Conservation (phyloP, 768 basidiomycete species). For the Mycena leptocephala region DNA sequence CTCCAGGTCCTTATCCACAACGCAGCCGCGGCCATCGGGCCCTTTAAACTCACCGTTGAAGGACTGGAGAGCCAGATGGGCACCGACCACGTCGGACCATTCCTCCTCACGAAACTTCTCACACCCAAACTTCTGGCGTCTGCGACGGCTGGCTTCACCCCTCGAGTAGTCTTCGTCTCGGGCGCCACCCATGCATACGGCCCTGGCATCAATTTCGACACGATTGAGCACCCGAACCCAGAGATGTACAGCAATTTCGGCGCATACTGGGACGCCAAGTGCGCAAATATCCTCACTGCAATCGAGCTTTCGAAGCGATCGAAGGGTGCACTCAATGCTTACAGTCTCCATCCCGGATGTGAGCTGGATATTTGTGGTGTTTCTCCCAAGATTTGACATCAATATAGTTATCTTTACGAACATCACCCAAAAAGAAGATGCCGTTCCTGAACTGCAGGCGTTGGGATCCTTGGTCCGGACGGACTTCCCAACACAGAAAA, state of each 20-base stretch:
- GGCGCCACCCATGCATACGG: background rate
- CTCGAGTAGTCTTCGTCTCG: background rate
- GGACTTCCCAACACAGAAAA: conserved; percentile 7
- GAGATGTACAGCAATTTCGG: background rate
- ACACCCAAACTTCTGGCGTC: background rate
- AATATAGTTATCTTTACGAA: conserved; percentile 4
- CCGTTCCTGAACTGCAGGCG: background rate
- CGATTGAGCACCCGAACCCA: background rate
- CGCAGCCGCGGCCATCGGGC: background rate
- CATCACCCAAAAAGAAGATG: background rate
- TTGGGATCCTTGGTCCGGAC: conserved; percentile 2
- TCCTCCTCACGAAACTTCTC: conserved; percentile 5
- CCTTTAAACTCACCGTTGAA: background rate
- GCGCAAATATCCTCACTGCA: conserved; percentile 4
- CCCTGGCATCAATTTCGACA: background rate
- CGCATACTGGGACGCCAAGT: conserved; percentile 1
- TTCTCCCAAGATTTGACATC: background rate
- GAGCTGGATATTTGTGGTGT: background rate
- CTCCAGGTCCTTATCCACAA: conserved; percentile 8
- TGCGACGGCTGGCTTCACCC: background rate
- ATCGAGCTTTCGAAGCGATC: background rate
- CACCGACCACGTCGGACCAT: too few relatives aligned
- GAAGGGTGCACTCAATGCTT: background rate
- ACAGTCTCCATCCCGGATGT: conserved; percentile 9
- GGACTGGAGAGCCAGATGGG: too few relatives aligned